These are phyloP conservation scores for Coemansia sp. DNA, from an alignment of 371 early-diverging fungal genomes.

Conservation along the genomic window DNA sequence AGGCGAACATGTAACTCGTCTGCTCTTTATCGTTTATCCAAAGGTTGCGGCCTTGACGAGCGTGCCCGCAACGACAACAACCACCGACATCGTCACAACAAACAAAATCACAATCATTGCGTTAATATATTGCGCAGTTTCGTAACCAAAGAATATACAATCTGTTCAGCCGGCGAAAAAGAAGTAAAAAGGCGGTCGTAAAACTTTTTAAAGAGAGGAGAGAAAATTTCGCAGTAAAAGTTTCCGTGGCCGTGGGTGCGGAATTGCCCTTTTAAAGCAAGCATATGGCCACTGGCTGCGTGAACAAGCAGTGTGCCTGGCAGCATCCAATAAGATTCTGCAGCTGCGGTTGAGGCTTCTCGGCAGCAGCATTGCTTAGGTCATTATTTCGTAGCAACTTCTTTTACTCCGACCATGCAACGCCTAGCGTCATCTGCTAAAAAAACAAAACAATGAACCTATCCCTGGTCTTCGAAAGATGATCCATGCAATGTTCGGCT, in stretches of 20 bases:
- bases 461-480: neutral
- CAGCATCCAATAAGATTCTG: neutral
- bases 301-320: neutral
- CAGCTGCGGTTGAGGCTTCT: neutral
- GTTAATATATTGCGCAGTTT: neutral
- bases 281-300: neutral
- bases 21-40: constrained; percentile 6
- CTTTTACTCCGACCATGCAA: neutral
- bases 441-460: neutral
- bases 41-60: constrained; percentile 33
- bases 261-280: neutral
- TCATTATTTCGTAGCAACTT: neutral
- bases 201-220: neutral
- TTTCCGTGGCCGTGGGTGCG: neutral
- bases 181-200: constrained; percentile 6
- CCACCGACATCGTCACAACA: constrained; percentile 33
- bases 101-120: constrained; percentile 45
- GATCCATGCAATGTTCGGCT: neutral
- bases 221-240: neutral
- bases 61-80: constrained; percentile 36
- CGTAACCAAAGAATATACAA: neutral
- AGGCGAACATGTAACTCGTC: neutral
- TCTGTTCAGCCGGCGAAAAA: neutral
- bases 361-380: neutral
- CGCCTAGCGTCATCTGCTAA: neutral